Evolutionary conservation across 768 basidiomycete species (phyloP).

Genomic region (Boletus sensibilis): DNA sequence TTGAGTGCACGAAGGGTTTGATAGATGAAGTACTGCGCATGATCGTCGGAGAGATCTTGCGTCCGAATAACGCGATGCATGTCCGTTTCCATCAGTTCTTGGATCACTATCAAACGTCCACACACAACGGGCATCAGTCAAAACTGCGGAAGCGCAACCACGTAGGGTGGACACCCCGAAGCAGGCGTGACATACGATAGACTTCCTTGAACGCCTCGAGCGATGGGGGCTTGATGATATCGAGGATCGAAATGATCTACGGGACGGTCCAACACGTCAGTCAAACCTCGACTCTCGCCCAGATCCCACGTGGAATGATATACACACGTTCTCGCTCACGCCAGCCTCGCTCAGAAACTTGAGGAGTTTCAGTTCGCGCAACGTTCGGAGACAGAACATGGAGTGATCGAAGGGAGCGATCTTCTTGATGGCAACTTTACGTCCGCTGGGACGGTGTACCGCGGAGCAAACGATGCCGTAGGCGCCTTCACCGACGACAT

Average conservation of each 20-base stretch:
- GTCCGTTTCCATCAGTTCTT: slow-evolving; percentile 94
- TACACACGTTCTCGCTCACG: slow-evolving; percentile 79
- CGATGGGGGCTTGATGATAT: slow-evolving; percentile 80
- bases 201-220: slow-evolving; percentile 87
- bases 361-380: slow-evolving; percentile 80
- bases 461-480: slow-evolving; percentile 97
- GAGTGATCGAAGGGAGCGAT: slow-evolving; percentile 95
- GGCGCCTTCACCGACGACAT: slow-evolving; percentile 88
- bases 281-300: background rate
- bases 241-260: slow-evolving; percentile 86
- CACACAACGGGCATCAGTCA: slow-evolving; percentile 1
- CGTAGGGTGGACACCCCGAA: background rate
- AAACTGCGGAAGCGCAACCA: background rate
- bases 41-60: slow-evolving; percentile 93
- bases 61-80: slow-evolving; percentile 96
- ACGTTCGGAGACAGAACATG: slow-evolving; percentile 90
- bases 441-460: slow-evolving; percentile 78
- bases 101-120: slow-evolving; percentile 55
- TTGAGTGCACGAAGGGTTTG: slow-evolving; percentile 95
- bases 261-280: background rate
- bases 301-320: background rate
- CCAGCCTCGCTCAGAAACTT: slow-evolving; percentile 86
- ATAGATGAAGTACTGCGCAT: slow-evolving; percentile 91
- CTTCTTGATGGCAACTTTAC: slow-evolving; percentile 96
- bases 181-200: slow-evolving; percentile 49